A percentile compares a stretch with the other conserved stretches of the same genome.
Evolutionary conservation across 352 stramenopile species (phyloP).

Genomic region (Bremia lactucae): DNA sequence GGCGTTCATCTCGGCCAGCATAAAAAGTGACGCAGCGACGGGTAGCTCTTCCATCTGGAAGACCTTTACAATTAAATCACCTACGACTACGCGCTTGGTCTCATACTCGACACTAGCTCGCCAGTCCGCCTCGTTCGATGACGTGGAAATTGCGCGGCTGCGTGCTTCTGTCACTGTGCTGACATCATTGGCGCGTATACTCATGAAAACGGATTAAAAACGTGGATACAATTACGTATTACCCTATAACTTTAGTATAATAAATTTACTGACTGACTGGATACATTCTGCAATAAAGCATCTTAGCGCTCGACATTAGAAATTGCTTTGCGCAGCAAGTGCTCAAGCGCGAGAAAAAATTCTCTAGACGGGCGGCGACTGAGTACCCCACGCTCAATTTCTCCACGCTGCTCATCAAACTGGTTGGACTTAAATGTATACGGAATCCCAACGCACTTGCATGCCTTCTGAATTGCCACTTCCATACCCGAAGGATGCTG

Average conservation of each 20-base stretch:
- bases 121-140: constrained; percentile 37
- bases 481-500: constrained; percentile 52
- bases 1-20: constrained; percentile 50
- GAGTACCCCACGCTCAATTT: constrained; percentile 39
- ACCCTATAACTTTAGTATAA: too few relatives aligned
- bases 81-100: constrained; percentile 33
- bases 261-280: too few relatives aligned
- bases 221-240: too few relatives aligned
- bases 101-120: constrained; percentile 44
- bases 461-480: constrained; percentile 35
- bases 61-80: constrained; percentile 32
- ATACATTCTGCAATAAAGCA: too few relatives aligned
- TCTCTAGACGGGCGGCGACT: constrained; percentile 52
- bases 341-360: constrained; percentile 49
- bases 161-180: too few relatives aligned
- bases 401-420: constrained; percentile 48
- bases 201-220: too few relatives aligned
- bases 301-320: constrained; percentile 10
- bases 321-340: constrained; percentile 18
- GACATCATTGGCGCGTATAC: too few relatives aligned
- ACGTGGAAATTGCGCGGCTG: constrained; percentile 10
- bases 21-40: constrained; percentile 42
- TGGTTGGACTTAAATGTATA: constrained; percentile 47
- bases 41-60: constrained; percentile 54
- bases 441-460: constrained; percentile 27